Percentiles rank a stretch among this genome's conserved stretches.
phyloP scores from a whole-genome alignment of 139 green algal genomes.

The Helicosporidium sp. region DNA sequence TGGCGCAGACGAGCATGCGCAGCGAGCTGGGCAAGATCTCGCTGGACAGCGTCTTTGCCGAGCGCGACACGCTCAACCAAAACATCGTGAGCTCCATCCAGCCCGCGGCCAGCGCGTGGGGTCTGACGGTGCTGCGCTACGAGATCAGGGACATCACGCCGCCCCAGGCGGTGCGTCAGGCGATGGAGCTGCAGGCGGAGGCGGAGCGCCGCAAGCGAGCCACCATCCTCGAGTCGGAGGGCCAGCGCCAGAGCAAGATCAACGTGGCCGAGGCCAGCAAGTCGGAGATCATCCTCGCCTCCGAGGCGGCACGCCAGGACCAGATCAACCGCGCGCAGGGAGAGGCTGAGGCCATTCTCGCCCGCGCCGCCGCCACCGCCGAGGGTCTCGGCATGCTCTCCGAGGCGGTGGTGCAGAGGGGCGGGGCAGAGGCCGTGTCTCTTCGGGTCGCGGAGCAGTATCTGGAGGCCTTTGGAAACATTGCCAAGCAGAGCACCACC shows the following conservation, averaged over 20 bases:
- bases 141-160: conserved; percentile 88
- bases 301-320: conserved; percentile 54
- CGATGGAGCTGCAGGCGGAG: conserved; percentile 93
- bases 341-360: conserved; percentile 45
- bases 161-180: conserved; percentile 47
- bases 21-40: conserved; percentile 92
- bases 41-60: conserved; percentile 88
- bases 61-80: conserved; percentile 75
- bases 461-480: conserved; percentile 47
- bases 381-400: conserved; percentile 40
- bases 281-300: conserved; percentile 59
- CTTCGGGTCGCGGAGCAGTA: conserved; percentile 62
- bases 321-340: conserved; percentile 68
- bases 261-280: conserved; percentile 87
- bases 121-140: conserved; percentile 66
- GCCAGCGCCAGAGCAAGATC: conserved; percentile 66
- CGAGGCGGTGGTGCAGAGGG: conserved; percentile 19
- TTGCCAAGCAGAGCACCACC: conserved; percentile 76
- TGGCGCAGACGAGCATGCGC: conserved; percentile 87
- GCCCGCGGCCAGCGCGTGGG: conserved; percentile 64
- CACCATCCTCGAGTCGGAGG: conserved; percentile 57
- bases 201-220: conserved; percentile 85
- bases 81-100: conserved; percentile 56
- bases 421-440: conserved; percentile 46
- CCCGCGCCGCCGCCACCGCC: conserved; percentile 44